Evolutionary conservation across 331 rosid genomes (phyloP).

Genomic region (Quercus lobata): DNA sequence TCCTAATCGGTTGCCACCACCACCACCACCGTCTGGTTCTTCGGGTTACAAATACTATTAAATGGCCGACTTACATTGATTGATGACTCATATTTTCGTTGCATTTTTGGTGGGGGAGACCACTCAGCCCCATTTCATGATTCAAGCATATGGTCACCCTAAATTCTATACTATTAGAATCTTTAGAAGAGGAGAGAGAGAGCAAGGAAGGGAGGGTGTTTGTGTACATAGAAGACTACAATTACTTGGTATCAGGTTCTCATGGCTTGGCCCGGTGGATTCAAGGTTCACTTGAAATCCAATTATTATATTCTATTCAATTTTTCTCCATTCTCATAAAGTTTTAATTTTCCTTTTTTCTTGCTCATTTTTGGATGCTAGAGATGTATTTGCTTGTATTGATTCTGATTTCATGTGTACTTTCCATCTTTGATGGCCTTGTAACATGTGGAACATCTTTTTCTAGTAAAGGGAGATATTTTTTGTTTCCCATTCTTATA

Average conservation of each 20-base stretch:
- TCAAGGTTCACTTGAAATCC: slow-evolving; percentile 49
- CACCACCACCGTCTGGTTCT: slow-evolving; percentile 82
- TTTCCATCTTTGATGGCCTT: slow-evolving; percentile 19
- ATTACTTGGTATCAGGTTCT: slow-evolving; percentile 37
- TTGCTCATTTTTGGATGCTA: slow-evolving; percentile 54
- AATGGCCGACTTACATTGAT: slow-evolving; percentile 27
- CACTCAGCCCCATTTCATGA: slow-evolving; percentile 29
- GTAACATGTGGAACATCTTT: slow-evolving; percentile 25
- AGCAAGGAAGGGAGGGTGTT: slow-evolving; percentile 14
- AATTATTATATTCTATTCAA: slow-evolving; percentile 47
- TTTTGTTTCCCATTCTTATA: background rate
- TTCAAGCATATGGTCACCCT: slow-evolving; percentile 32
- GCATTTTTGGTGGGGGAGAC: slow-evolving; percentile 61
- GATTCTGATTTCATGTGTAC: slow-evolving; percentile 21
- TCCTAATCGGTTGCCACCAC: slow-evolving; percentile 88
- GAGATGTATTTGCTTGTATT: slow-evolving; percentile 29
- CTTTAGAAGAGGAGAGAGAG: slow-evolving; percentile 31
- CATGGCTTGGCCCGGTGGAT: slow-evolving; percentile 26
- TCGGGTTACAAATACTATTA: slow-evolving; percentile 66
- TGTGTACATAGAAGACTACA: slow-evolving; percentile 72
- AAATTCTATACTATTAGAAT: slow-evolving; percentile 43
- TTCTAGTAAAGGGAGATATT: slow-evolving; percentile 11
- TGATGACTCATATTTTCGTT: slow-evolving; percentile 39
- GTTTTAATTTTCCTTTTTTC: background rate
- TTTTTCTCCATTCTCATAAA: slow-evolving; percentile 30